Evolutionary conservation across 768 basidiomycete species (phyloP), one percentile per base, ranked within the genome.

Genomic region (Boletus rubescentipes): DNA sequence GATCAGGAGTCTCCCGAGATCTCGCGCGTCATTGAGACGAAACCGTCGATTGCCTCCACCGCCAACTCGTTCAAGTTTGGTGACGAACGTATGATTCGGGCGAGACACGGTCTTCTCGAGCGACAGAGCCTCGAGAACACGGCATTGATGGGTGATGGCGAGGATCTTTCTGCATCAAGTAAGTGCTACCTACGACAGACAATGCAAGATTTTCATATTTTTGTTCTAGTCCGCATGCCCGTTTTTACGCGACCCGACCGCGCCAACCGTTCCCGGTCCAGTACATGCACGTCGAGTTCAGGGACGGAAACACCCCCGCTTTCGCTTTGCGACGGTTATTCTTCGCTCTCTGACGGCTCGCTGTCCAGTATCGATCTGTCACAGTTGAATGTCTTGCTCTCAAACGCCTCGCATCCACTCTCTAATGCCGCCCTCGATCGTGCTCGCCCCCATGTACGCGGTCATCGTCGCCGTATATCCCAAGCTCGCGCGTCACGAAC

Each of bases 291-390:
- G 0, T 79, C 76, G 0, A 84, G 81, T 64, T 87, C 86, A 12
- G 87, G 86, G 35, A 75, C 70, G 12, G 86, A 88, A 11, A 89
- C 89, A 0, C 87, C 87, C 6, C 86, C 89, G 0, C 76, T 90
- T 4, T 86, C 86, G 1, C 66, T 77, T 5, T 88, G 83, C 0
- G 88, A 89, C 54, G 82, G 82, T 3, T 86, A 85, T 1, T 88
- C 83, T 2, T 72, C 79, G 0, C 70, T 83, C 43, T 87, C 85
- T 0, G 86, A 83, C 5, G 86, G 85, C 31, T 91, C 89, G 0
- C 82, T 87, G 66, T 89, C 87, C 0, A 90, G 89, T 70, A 84
- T 91, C 51, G 89, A 92, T 66, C 66, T 91, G 2, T 77, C 79
- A 0, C 82, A 83, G 2, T 67, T 92, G 50, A 83, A 83, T 56